Base-by-base conservation (phyloP, 2,329 filamentous ascomycete species). In the Dichotomopilus funicola region DNA sequence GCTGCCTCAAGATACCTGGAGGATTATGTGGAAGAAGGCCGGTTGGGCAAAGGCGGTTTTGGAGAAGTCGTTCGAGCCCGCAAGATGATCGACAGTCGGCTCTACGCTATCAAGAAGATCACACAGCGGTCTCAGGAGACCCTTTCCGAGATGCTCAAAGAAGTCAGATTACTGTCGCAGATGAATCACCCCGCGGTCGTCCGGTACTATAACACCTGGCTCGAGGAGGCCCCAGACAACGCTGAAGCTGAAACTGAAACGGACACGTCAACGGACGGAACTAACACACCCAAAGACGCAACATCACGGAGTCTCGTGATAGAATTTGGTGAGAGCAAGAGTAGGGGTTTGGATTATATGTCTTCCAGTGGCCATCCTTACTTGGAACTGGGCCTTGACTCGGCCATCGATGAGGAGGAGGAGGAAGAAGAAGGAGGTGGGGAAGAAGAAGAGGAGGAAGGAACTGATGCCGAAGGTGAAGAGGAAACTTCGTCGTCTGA, bases 71-170 rank as follows among this genome's bases (percentile, higher is more conserved):
- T 97, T 54, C 95, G 96, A 69, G 92, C 92, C 2, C 83, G 92
- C 36, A 95, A 96, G 70, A 96, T 94, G 72, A 82, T 96, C 4
- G 94, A 97, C 68, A 89, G 89, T 0, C 88, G 91, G 56, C 86
- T 95, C 44, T 99, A 97, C 71, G 94, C 94, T 13, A 89, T 99
- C 68, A 99, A 99, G 70, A 96, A 97, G 69, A 94, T 99, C 59
- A 89, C 85, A 1, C 89, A 94, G 63, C 86, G 86, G 51, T 89
- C 89, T 1, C 81, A 87, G 33, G 80, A 85, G 56, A 89, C 88
- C 56, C 76, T 97, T 41, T 91, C 88, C 0, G 88, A 96, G 67
- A 85, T 91, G 10, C 69, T 92, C 33, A 90, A 88, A 53, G 89
- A 94, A 69, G 92, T 96, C 42, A 87, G 91, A 68, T 74, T 97